phyloP scores from a whole-genome alignment of 768 basidiomycete species.

The Russula abietina region DNA sequence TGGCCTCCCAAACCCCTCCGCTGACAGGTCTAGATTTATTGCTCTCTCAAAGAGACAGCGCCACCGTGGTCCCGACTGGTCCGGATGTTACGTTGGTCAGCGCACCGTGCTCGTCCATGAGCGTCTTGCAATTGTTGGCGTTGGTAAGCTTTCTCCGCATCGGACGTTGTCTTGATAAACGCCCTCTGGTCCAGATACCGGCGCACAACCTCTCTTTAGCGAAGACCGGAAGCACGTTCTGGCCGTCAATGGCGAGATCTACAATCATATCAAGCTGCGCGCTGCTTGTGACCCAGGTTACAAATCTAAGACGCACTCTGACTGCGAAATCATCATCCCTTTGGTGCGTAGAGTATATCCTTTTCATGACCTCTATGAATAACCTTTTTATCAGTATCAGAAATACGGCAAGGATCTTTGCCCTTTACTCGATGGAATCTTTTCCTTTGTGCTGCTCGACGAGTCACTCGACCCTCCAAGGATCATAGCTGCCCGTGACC shows the following conservation, averaged over 20 bases:
- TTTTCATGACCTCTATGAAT: constrained; percentile 9
- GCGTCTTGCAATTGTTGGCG: constrained; percentile 94
- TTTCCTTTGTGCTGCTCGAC: constrained; percentile 95
- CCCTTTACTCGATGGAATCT: constrained; percentile 91
- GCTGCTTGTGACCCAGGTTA: constrained; percentile 54
- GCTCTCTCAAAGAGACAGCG: constrained; percentile 85
- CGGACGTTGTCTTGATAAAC: no score
- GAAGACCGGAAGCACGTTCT: constrained; percentile 79
- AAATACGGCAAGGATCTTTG: constrained; percentile 75
- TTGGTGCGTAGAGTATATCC: constrained; percentile 44
- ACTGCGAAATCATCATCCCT: constrained; percentile 95
- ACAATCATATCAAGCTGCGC: constrained; percentile 87
- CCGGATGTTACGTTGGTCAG: constrained; percentile 85
- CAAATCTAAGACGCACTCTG: constrained; percentile 94
- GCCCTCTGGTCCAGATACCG: constrained; percentile 60
- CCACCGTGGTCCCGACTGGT: constrained; percentile 98
- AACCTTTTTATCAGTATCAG: constrained; percentile 55
- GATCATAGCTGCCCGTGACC: constrained; percentile 93
- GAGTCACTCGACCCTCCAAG: constrained; percentile 85
- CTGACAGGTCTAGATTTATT: constrained; percentile 67
- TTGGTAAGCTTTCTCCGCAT: constrained; percentile 53
- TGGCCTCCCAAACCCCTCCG: constrained; percentile 63
- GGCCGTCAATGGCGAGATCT: constrained; percentile 97
- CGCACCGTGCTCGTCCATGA: constrained; percentile 86
- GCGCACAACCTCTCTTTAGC: constrained; percentile 89